A percentile compares a stretch with the other conserved stretches of the same genome.
phyloP scores from a whole-genome alignment of 208 protist species.

The Wallacemonas rigidus region DNA sequence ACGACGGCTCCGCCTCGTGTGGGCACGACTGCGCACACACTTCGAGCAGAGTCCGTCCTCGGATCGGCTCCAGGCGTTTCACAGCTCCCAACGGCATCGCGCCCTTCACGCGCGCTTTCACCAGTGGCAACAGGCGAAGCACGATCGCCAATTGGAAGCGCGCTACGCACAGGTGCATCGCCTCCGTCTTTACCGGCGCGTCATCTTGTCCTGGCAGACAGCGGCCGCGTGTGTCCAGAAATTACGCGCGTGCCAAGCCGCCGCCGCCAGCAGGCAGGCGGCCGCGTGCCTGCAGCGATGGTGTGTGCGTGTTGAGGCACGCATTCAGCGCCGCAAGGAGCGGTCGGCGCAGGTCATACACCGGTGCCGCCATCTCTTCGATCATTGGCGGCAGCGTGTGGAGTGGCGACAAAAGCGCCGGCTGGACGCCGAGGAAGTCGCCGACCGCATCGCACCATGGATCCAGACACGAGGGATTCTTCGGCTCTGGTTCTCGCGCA shows the following conservation, averaged over 20 bases:
- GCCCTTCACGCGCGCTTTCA: background rate
- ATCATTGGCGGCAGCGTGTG: conserved; percentile 19
- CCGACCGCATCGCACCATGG: background rate
- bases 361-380: background rate
- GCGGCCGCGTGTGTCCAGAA: background rate
- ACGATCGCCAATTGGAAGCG: background rate
- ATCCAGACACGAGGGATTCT: background rate
- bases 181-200: background rate
- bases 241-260: background rate
- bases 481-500: background rate
- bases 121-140: background rate
- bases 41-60: background rate
- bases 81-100: background rate
- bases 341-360: background rate
- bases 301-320: background rate
- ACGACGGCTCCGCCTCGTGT: too few relatives aligned
- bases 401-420: background rate
- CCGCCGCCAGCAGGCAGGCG: background rate
- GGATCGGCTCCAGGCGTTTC: background rate
- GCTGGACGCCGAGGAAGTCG: background rate
- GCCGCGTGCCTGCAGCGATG: background rate
- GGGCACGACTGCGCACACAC: background rate
- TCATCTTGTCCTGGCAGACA: conserved; percentile 4
- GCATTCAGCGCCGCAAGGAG: background rate
- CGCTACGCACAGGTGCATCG: conserved; percentile 9